phyloP scores from a whole-genome alignment of 345 rosid genomes.

The Boechera divaricarpa region DNA sequence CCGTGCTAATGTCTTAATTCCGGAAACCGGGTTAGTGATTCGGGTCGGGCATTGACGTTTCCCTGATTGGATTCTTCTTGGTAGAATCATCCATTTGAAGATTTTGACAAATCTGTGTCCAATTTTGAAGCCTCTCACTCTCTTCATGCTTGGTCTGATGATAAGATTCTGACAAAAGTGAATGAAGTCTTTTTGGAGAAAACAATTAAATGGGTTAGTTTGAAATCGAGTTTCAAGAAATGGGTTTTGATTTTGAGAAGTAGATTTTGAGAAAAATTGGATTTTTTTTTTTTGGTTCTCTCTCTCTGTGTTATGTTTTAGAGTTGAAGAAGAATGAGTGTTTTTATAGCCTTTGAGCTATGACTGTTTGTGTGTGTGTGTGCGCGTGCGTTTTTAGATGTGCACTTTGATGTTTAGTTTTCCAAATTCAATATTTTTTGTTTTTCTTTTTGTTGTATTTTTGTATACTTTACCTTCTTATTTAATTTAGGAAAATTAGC shows the following conservation, averaged over 20 bases:
- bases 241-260: slow-evolving; percentile 13
- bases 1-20: slow-evolving; percentile 48
- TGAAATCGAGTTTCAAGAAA: slow-evolving; percentile 21
- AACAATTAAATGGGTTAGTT: slow-evolving; percentile 20
- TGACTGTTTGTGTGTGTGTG: slow-evolving; percentile 27
- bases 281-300: neutral
- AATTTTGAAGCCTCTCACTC: slow-evolving; percentile 60
- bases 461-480: neutral
- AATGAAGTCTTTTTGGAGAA: neutral
- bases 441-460: neutral
- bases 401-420: slow-evolving; percentile 37
- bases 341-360: slow-evolving; percentile 34
- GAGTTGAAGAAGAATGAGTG: slow-evolving; percentile 28
- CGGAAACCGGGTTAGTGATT: slow-evolving; percentile 46
- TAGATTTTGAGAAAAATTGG: neutral
- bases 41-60: slow-evolving; percentile 14
- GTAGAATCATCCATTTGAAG: slow-evolving; percentile 52
- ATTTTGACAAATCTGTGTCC: slow-evolving; percentile 54
- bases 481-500: neutral
- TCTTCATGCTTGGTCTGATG: slow-evolving; percentile 46
- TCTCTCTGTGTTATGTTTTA: neutral
- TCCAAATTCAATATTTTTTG: slow-evolving; percentile 22
- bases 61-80: slow-evolving; percentile 40
- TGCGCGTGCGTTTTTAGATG: slow-evolving; percentile 28
- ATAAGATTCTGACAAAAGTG: neutral